Percentiles rank a stretch among this genome's conserved stretches.
Conservation (phyloP, 2,329 filamentous ascomycete species). For the Scolecobasidium constrictum region DNA sequence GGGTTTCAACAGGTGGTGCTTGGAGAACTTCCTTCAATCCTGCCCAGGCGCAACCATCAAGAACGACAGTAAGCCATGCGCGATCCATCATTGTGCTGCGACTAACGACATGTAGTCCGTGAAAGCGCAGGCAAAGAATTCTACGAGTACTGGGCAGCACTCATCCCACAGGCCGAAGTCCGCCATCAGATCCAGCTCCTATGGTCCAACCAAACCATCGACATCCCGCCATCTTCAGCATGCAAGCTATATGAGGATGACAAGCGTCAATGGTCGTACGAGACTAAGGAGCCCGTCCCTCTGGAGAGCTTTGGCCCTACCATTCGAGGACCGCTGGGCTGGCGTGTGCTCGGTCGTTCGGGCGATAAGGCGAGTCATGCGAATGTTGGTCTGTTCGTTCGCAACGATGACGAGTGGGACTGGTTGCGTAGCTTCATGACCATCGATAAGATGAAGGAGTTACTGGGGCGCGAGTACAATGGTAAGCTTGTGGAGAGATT, state of each 20-base stretch:
- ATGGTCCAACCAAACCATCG: conserved; percentile 8
- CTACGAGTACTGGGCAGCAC: conserved; percentile 19
- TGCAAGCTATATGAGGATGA: conserved; percentile 9
- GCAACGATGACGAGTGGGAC: conserved; percentile 18
- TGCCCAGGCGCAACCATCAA: conserved; percentile 15
- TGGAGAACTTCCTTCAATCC: conserved; percentile 15
- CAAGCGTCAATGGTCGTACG: conserved; percentile 13
- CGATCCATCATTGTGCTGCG: conserved; percentile 21
- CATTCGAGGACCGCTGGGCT: conserved; percentile 5
- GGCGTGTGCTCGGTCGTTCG: conserved; percentile 16
- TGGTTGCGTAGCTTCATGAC: conserved; percentile 14
- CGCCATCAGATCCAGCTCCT: conserved; percentile 12
- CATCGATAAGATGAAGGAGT: too few species aligned
- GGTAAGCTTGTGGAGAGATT: conserved; percentile 13
- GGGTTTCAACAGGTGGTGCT: conserved; percentile 19
- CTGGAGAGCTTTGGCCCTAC: conserved; percentile 5
- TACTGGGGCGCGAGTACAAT: conserved; percentile 12
- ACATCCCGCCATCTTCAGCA: conserved; percentile 11
- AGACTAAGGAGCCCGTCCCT: conserved; percentile 4
- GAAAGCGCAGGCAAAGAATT: conserved; percentile 20
- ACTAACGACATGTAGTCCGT: conserved; percentile 18
- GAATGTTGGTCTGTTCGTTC: conserved; percentile 13
- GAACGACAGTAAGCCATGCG: conserved; percentile 19
- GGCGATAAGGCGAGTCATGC: conserved; percentile 4
- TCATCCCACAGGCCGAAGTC: conserved; percentile 16